Percentiles rank a stretch among this genome's conserved stretches.
These are phyloP conservation scores for Xylariales sp. DNA, from an alignment of 2,329 filamentous ascomycete species.

Conservation along the genomic window DNA sequence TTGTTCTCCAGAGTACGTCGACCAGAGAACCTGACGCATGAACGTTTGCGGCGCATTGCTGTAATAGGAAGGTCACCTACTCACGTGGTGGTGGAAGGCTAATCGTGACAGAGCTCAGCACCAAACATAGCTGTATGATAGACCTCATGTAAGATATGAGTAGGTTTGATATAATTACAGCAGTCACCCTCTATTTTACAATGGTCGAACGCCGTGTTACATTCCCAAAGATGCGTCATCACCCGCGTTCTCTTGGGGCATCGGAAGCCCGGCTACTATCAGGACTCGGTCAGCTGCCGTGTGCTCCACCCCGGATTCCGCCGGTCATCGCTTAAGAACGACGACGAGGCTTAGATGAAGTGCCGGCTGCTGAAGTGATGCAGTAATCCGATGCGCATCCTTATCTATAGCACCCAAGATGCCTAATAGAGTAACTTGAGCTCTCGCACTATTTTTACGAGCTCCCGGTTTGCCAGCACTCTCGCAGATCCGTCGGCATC, in stretches of 20 bases:
- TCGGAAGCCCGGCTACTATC: neutral
- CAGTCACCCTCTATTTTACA: too few species aligned
- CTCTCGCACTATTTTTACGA: constrained; percentile 23
- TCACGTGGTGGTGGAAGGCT: neutral
- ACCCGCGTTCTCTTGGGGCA: neutral
- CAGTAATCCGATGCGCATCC: too few species aligned
- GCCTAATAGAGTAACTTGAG: constrained; percentile 13
- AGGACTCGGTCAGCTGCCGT: too few species aligned
- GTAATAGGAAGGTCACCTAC: constrained; percentile 2
- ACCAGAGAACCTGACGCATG: neutral
- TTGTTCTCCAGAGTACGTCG: neutral
- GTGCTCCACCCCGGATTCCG: neutral
- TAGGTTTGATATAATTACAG: too few species aligned
- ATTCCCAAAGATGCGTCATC: neutral
- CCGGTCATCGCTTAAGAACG: constrained; percentile 4
- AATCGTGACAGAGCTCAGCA: too few species aligned
- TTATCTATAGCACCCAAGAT: too few species aligned
- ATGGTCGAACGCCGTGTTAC: too few species aligned
- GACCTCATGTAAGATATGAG: too few species aligned
- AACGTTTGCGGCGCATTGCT: neutral
- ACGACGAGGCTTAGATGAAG: neutral
- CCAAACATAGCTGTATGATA: too few species aligned
- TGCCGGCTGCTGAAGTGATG: too few species aligned
- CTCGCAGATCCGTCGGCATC: constrained; percentile 7
- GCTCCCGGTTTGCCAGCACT: constrained; percentile 22